Percentiles rank a stretch among this genome's conserved stretches.
phyloP scores from a whole-genome alignment of 257 asterid genomes.

The Perilla frutescens region DNA sequence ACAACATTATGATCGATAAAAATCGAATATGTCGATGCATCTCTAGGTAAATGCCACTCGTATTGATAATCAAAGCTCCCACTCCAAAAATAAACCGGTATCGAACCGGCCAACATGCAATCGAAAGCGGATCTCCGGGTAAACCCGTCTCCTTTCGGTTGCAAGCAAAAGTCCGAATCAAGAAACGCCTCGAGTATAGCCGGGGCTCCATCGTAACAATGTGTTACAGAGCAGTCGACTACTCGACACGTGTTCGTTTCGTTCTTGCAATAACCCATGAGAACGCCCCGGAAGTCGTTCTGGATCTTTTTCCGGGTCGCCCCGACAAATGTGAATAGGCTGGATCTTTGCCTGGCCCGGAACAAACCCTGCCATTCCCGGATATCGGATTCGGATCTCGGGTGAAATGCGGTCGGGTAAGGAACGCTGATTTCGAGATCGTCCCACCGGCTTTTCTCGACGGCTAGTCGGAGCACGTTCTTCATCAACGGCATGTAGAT shows the following conservation, averaged over 20 bases:
- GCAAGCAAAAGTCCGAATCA: constrained; percentile 64
- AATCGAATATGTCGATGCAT: constrained; percentile 43
- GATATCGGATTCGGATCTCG: constrained; percentile 58
- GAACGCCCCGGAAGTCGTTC: constrained; percentile 55
- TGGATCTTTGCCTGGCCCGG: constrained; percentile 36
- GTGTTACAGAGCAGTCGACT: constrained; percentile 52
- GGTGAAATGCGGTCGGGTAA: constrained; percentile 71
- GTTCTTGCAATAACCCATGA: constrained; percentile 50
- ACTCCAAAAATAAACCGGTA: constrained; percentile 64
- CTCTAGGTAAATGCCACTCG: constrained; percentile 62
- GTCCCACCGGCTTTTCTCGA: constrained; percentile 60
- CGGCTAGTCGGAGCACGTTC: constrained; percentile 53
- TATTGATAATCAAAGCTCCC: constrained; percentile 57
- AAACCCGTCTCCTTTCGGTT: constrained; percentile 68
- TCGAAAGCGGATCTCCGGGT: constrained; percentile 65
- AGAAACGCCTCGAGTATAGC: constrained; percentile 55
- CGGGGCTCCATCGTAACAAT: constrained; percentile 62
- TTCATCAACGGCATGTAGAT: constrained; percentile 66
- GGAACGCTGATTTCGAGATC: constrained; percentile 60
- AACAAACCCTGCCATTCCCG: constrained; percentile 49
- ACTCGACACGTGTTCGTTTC: constrained; percentile 43
- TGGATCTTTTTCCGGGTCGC: constrained; percentile 59
- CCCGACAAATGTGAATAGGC: constrained; percentile 58
- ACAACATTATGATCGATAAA: constrained; percentile 52
- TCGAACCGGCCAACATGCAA: constrained; percentile 68